Evolutionary conservation across 805 yeast genomes (phyloP).

Genomic region (Suhomyces sp.): DNA sequence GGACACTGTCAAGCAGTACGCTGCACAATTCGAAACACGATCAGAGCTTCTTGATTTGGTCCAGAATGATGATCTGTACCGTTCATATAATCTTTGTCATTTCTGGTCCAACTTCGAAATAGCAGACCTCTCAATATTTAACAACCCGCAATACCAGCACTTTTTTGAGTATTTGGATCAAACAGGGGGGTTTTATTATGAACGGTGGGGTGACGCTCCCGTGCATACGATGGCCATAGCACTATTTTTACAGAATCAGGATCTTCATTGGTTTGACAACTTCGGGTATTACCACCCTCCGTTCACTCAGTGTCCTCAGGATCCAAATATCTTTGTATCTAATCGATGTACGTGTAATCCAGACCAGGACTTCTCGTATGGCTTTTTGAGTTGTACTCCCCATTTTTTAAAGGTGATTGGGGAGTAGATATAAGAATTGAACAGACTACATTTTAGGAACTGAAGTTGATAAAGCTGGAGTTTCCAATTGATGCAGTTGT

Average conservation of each 20-base stretch:
- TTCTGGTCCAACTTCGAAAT: slow-evolving; percentile 92
- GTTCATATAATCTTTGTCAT: slow-evolving; percentile 55
- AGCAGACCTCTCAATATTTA: slow-evolving; percentile 76
- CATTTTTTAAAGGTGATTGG: slow-evolving; percentile 8
- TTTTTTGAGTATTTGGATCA: slow-evolving; percentile 66
- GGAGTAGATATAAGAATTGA: too few relatives aligned
- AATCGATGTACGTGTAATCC: slow-evolving; percentile 75
- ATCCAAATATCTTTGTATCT: slow-evolving; percentile 50
- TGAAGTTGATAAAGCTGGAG: too few relatives aligned
- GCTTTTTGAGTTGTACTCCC: slow-evolving; percentile 13
- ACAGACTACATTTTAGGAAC: too few relatives aligned
- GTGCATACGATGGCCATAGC: slow-evolving; percentile 77
- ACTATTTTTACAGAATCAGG: slow-evolving; percentile 63
- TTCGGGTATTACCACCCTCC: slow-evolving; percentile 78
- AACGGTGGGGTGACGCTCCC: slow-evolving; percentile 94
- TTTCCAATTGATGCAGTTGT: too few relatives aligned
- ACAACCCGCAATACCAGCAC: slow-evolving; percentile 61
- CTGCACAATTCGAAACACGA: slow-evolving; percentile 51
- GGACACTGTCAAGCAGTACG: slow-evolving; percentile 61
- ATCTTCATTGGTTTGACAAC: slow-evolving; percentile 84
- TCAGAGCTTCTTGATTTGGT: slow-evolving; percentile 54
- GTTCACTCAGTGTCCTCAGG: slow-evolving; percentile 73
- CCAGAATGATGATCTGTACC: slow-evolving; percentile 51
- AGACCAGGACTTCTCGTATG: slow-evolving; percentile 64
- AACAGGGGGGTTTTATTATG: slow-evolving; percentile 82